A percentile compares a stretch with the other conserved stretches of the same genome.
Evolutionary conservation across 306 rosid genomes (phyloP).

Genomic region (Citrullus colocynthis): DNA sequence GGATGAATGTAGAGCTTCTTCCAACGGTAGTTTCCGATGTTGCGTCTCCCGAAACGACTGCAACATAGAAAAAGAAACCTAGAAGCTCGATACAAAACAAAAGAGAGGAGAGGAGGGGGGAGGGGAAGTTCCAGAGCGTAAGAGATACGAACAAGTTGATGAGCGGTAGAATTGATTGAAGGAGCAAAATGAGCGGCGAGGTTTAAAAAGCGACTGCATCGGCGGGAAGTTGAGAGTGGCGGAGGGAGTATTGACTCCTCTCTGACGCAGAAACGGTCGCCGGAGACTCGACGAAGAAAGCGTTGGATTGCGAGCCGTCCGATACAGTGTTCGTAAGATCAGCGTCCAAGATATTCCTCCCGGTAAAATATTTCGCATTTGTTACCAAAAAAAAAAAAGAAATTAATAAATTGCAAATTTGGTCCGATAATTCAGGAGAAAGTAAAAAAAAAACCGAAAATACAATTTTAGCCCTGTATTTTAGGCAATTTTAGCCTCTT

Average conservation of each 20-base stretch:
- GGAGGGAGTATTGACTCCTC: background rate
- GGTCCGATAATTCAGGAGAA: too few species aligned
- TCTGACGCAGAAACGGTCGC: background rate
- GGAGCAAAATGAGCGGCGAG: constrained; percentile 17
- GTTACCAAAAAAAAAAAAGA: too few species aligned
- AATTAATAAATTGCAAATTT: too few species aligned
- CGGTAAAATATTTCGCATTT: background rate
- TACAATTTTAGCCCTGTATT: too few species aligned
- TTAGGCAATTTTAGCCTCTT: too few species aligned
- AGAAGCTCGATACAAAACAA: background rate
- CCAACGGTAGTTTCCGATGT: constrained; percentile 8
- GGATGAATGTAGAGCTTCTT: constrained; percentile 25
- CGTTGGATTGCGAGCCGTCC: background rate
- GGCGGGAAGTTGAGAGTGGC: background rate
- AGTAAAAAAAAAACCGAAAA: too few species aligned
- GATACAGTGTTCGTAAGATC: background rate
- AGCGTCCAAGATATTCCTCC: background rate
- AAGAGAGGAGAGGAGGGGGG: background rate
- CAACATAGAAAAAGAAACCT: background rate
- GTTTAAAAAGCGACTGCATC: constrained; percentile 31
- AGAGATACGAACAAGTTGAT: background rate
- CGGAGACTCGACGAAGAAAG: background rate
- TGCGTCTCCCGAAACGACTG: constrained; percentile 25
- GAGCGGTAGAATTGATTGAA: constrained; percentile 24
- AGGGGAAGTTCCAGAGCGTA: background rate